These are phyloP conservation scores for Apophysomyces ossiformis DNA, from an alignment of 371 early-diverging fungal species.

Conservation along the genomic window DNA sequence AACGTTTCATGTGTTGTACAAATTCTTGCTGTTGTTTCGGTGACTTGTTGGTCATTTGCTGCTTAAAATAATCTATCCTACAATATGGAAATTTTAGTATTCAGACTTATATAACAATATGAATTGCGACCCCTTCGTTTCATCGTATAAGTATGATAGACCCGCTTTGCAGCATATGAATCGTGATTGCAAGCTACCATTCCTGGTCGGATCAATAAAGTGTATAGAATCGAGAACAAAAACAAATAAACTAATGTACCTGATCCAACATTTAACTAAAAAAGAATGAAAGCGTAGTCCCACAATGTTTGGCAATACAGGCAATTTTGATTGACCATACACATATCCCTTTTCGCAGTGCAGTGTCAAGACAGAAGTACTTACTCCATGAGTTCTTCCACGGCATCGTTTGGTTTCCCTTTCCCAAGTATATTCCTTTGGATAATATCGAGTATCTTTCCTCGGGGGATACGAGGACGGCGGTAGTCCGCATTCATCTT, in stretches of 20 bases:
- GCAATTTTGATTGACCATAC: not conserved
- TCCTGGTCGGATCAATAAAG: too few species aligned
- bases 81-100: not conserved
- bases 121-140: not conserved
- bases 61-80: constrained; percentile 49
- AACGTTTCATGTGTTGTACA: constrained; percentile 53
- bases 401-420: constrained; percentile 49
- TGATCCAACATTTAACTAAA: not conserved
- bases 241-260: too few species aligned
- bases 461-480: constrained; percentile 36
- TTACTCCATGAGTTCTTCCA: constrained; percentile 26
- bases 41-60: constrained; percentile 34
- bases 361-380: constrained; percentile 12
- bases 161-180: too few species aligned
- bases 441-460: constrained; percentile 58
- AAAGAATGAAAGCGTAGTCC: not conserved
- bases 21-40: constrained; percentile 44
- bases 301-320: not conserved
- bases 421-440: constrained; percentile 49
- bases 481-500: constrained; percentile 56
- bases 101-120: not conserved
- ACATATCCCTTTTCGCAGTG: not conserved
- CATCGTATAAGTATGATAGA: not conserved
- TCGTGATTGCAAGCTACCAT: too few species aligned
- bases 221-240: too few species aligned